phyloP scores from a whole-genome alignment of 2,329 filamentous ascomycete species.

The Aspergillaceae sp. region DNA sequence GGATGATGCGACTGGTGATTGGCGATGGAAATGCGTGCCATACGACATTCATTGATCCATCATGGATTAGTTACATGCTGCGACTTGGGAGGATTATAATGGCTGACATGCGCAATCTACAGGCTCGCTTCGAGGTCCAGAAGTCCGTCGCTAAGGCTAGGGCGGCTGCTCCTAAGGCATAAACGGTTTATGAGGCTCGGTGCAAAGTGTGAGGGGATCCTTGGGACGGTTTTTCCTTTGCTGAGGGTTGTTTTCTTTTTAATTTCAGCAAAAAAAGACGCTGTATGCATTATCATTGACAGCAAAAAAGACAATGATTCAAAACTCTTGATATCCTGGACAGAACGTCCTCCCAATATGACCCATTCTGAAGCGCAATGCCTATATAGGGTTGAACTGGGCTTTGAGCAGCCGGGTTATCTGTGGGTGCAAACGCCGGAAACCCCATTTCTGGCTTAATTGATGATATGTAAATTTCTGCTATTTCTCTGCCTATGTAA shows the following conservation, averaged over 20 bases:
- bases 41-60: too few species aligned
- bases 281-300: slow-evolving; percentile 35
- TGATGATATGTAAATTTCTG: too few species aligned
- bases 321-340: slow-evolving; percentile 33
- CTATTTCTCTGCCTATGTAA: too few species aligned
- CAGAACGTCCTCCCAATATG: too few species aligned
- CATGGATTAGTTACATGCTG: not conserved
- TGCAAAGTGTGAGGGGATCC: slow-evolving; percentile 37
- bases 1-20: not conserved
- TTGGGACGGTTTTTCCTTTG: slow-evolving; percentile 31
- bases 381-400: too few species aligned
- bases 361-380: too few species aligned
- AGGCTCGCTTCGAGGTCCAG: slow-evolving; percentile 88
- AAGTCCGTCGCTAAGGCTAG: slow-evolving; percentile 93
- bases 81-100: not conserved
- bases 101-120: slow-evolving; percentile 1
- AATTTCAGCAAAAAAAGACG: slow-evolving; percentile 26
- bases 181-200: slow-evolving; percentile 31
- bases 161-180: slow-evolving; percentile 63
- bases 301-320: slow-evolving; percentile 36
- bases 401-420: too few species aligned
- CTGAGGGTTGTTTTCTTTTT: slow-evolving; percentile 21
- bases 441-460: too few species aligned
- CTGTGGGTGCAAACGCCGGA: too few species aligned
- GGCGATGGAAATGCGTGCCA: too few species aligned